Conservation (phyloP, 139 green algal species). For the Tetradesmus obliquus region DNA sequence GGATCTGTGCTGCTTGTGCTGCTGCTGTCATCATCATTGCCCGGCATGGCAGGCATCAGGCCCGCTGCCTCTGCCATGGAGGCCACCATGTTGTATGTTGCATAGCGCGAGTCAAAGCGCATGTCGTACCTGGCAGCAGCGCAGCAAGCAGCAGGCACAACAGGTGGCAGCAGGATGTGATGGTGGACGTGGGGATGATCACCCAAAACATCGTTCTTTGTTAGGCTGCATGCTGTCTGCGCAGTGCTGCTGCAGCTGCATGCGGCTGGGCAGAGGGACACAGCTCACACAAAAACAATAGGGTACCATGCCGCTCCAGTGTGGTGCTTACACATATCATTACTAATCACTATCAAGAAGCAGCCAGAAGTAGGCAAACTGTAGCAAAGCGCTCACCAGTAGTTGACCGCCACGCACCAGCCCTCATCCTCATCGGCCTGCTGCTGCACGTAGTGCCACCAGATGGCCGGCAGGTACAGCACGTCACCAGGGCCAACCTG, state of each 20-base stretch:
- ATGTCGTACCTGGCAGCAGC: conserved; percentile 81
- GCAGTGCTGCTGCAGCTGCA: no score
- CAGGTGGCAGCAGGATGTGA: neutral
- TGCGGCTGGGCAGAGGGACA: no score
- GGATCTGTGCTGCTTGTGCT: neutral
- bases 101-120: conserved; percentile 72
- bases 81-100: conserved; percentile 67
- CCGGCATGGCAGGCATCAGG: conserved; percentile 12
- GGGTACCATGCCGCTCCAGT: no score
- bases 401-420: conserved; percentile 86
- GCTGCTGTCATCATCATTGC: neutral
- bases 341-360: neutral
- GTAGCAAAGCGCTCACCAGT: conserved; percentile 63
- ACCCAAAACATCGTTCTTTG: no score
- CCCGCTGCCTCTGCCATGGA: conserved; percentile 43
- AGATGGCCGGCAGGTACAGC: conserved; percentile 83
- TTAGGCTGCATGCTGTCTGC: no score
- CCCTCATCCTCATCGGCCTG: conserved; percentile 46
- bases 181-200: no score
- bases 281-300: no score
- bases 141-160: neutral
- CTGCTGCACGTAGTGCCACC: conserved; percentile 79
- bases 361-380: no score
- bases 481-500: conserved; percentile 69
- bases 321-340: neutral